Evolutionary conservation across 257 asterid genomes (phyloP).

Genomic region (Solanum pimpinellifolium): DNA sequence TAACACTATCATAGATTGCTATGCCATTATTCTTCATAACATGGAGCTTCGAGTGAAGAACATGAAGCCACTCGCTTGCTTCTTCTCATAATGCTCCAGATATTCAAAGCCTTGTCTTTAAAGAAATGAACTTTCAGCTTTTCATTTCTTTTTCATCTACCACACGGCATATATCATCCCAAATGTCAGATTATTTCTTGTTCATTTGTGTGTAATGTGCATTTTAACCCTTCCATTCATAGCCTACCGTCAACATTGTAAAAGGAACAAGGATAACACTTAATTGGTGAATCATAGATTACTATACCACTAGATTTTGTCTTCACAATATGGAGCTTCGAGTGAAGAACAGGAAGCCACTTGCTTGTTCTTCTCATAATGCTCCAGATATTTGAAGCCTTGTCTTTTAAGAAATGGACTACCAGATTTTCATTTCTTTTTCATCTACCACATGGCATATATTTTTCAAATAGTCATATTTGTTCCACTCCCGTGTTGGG

Average conservation of each 20-base stretch:
- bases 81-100: conserved; percentile 31
- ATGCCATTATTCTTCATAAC: not conserved
- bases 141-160: not conserved
- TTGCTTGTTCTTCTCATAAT: conserved; percentile 23
- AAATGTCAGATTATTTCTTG: not conserved
- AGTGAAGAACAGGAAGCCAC: conserved; percentile 20
- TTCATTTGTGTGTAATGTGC: not conserved
- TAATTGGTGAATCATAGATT: not conserved
- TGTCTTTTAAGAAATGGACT: conserved; percentile 6
- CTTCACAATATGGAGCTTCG: conserved; percentile 10
- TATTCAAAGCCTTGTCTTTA: conserved; percentile 4
- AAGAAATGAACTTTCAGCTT: conserved; percentile 5
- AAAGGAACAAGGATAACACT: not conserved
- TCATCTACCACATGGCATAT: conserved; percentile 2
- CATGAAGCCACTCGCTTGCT: conserved; percentile 11
- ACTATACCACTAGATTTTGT: not conserved
- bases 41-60: conserved; percentile 30
- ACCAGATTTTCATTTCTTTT: not conserved
- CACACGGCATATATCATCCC: conserved; percentile 1
- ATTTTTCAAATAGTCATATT: not conserved
- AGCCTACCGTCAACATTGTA: not conserved
- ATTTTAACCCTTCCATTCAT: not conserved
- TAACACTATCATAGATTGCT: not conserved
- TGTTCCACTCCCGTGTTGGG: not conserved
- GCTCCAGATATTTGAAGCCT: conserved; percentile 18